phyloP scores from a whole-genome alignment of 371 early-diverging fungal genomes.

The Phascolomyces articulosus region DNA sequence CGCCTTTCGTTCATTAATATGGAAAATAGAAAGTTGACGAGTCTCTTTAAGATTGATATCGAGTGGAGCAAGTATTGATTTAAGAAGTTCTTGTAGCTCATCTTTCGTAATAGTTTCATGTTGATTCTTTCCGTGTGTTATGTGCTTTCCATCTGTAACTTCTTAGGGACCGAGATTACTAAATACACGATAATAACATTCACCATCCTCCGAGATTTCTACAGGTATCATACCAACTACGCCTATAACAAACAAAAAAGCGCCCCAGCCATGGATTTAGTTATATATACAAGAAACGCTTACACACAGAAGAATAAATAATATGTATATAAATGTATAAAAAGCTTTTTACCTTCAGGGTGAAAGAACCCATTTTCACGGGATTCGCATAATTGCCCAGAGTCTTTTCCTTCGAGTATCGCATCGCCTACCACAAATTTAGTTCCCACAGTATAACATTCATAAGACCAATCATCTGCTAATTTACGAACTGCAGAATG shows the following conservation, averaged over 20 bases:
- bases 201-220: too few species aligned
- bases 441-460: slow-evolving; percentile 29
- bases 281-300: too few species aligned
- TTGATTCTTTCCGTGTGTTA: too few species aligned
- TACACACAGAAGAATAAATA: too few species aligned
- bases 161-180: too few species aligned
- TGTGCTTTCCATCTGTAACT: too few species aligned
- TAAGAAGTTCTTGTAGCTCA: slow-evolving; percentile 12
- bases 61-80: background rate
- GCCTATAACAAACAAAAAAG: background rate
- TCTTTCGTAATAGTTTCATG: too few species aligned
- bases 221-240: background rate
- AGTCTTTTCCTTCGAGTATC: slow-evolving; percentile 11
- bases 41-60: slow-evolving; percentile 9
- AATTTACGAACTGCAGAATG: slow-evolving; percentile 38
- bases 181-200: too few species aligned
- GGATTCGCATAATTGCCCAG: background rate
- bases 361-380: slow-evolving; percentile 8
- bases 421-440: slow-evolving; percentile 37
- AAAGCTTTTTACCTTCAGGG: background rate
- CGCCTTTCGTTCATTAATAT: slow-evolving; percentile 49
- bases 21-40: slow-evolving; percentile 25
- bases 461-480: slow-evolving; percentile 29
- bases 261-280: too few species aligned
- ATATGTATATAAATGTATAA: background rate